Evolutionary conservation across 208 protist species (phyloP).

Genomic region (Leishmania lainsoni): DNA sequence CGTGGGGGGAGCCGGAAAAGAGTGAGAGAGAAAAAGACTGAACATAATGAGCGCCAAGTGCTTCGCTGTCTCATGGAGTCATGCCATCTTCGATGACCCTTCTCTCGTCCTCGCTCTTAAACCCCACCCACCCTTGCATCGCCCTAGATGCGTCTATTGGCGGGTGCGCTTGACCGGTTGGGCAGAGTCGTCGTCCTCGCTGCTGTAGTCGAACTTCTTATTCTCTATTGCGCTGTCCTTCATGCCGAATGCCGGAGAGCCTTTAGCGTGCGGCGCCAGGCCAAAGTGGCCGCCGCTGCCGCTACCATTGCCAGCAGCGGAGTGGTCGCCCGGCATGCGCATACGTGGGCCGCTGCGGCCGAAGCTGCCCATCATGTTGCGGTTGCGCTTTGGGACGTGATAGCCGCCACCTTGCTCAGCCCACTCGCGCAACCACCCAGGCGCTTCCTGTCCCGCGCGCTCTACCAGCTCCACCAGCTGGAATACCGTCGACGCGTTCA

Average conservation of each 20-base stretch:
- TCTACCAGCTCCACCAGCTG: constrained; percentile 71
- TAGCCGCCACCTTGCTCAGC: constrained; percentile 43
- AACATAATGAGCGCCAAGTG: not conserved
- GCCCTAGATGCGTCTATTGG: not conserved
- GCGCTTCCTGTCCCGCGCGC: constrained; percentile 73
- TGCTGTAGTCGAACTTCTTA: constrained; percentile 71
- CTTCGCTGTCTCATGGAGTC: not conserved
- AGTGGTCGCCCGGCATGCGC: constrained; percentile 50
- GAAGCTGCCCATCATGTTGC: constrained; percentile 67
- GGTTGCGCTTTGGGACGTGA: constrained; percentile 59
- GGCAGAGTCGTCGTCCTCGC: constrained; percentile 54
- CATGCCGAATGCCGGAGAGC: constrained; percentile 48
- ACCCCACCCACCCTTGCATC: not conserved
- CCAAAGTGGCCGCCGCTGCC: constrained; percentile 21
- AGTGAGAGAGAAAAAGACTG: not conserved
- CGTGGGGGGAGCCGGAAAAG: not conserved
- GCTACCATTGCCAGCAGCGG: constrained; percentile 27
- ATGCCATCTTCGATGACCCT: not conserved
- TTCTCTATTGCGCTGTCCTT: constrained; percentile 39
- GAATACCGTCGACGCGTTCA: constrained; percentile 84
- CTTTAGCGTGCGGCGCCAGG: constrained; percentile 28
- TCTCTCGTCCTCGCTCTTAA: not conserved
- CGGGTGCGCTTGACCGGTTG: constrained; percentile 42
- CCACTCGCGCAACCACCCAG: constrained; percentile 80
- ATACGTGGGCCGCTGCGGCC: constrained; percentile 42